Evolutionary conservation across 2,329 filamentous ascomycete genomes (phyloP).

Genomic region (Arthrinium puccinioides): DNA sequence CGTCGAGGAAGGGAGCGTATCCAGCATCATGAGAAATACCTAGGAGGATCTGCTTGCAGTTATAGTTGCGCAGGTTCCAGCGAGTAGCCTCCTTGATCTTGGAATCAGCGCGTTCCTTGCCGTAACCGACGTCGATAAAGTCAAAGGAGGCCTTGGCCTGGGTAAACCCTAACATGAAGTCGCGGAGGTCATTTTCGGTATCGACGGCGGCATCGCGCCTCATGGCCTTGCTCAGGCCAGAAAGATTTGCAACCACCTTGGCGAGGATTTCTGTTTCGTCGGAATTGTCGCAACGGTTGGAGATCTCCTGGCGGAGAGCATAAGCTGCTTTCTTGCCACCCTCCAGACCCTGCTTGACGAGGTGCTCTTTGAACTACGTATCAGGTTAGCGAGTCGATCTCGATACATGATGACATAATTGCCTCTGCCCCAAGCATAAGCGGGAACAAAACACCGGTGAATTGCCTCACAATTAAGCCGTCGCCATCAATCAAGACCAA

Average conservation of each 20-base stretch:
- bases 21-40: constrained; percentile 55
- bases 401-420: constrained; percentile 5
- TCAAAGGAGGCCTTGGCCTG: constrained; percentile 53
- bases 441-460: not conserved
- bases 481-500: constrained; percentile 57
- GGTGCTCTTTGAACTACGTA: constrained; percentile 48
- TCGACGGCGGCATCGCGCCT: constrained; percentile 38
- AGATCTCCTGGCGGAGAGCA: constrained; percentile 39
- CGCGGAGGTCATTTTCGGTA: constrained; percentile 36
- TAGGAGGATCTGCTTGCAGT: constrained; percentile 55
- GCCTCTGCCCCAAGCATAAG: no score
- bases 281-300: constrained; percentile 35
- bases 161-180: constrained; percentile 55
- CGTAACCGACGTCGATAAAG: constrained; percentile 55
- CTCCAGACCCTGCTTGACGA: constrained; percentile 46
- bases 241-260: constrained; percentile 49
- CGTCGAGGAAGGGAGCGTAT: constrained; percentile 53
- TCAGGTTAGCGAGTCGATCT: constrained; percentile 2
- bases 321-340: constrained; percentile 47
- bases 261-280: constrained; percentile 46
- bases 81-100: constrained; percentile 51
- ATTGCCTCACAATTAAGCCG: constrained; percentile 45
- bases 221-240: constrained; percentile 42
- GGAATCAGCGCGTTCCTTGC: constrained; percentile 50
- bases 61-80: constrained; percentile 53